Percentiles rank a stretch among this genome's conserved stretches.
phyloP scores from a whole-genome alignment of 2,329 filamentous ascomycete genomes.

The Aspergillus vadensis region DNA sequence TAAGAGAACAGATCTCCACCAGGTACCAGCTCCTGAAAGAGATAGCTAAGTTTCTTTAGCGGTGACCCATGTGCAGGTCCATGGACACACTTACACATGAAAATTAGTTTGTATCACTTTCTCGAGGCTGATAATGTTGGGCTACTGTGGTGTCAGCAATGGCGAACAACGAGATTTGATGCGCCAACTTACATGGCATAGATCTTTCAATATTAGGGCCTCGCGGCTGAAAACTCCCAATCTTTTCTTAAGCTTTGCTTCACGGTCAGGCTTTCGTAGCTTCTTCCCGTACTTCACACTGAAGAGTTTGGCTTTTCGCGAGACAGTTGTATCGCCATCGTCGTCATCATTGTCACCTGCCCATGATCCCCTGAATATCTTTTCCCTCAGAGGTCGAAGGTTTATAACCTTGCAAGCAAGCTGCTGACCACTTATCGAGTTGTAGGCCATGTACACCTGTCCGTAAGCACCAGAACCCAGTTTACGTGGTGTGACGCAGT shows the following conservation, averaged over 20 bases:
- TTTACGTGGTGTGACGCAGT: conserved; percentile 41
- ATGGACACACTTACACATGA: conserved; percentile 47
- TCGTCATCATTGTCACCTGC: background rate
- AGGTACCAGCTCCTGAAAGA: conserved; percentile 62
- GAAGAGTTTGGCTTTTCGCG: background rate
- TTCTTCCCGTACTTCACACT: background rate
- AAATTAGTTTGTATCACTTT: conserved; percentile 57
- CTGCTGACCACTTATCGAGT: conserved; percentile 35
- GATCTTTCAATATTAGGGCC: conserved; percentile 50
- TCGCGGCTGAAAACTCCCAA: conserved; percentile 42
- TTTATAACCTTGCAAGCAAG: conserved; percentile 51
- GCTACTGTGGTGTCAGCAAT: conserved; percentile 38
- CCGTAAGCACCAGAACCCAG: conserved; percentile 48
- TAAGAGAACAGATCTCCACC: conserved; percentile 65
- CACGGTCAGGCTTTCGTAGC: too few species aligned
- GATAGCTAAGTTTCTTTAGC: conserved; percentile 48
- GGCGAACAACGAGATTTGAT: background rate
- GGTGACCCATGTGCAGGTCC: conserved; percentile 14
- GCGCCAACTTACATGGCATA: conserved; percentile 51
- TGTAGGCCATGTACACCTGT: conserved; percentile 46
- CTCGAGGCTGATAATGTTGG: conserved; percentile 61
- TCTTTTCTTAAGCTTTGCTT: conserved; percentile 23
- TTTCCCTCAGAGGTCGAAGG: conserved; percentile 31
- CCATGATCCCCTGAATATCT: background rate
- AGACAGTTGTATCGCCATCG: background rate